These are phyloP conservation scores for Mycena chlorophos DNA, from an alignment of 768 basidiomycete genomes.

Conservation along the genomic window DNA sequence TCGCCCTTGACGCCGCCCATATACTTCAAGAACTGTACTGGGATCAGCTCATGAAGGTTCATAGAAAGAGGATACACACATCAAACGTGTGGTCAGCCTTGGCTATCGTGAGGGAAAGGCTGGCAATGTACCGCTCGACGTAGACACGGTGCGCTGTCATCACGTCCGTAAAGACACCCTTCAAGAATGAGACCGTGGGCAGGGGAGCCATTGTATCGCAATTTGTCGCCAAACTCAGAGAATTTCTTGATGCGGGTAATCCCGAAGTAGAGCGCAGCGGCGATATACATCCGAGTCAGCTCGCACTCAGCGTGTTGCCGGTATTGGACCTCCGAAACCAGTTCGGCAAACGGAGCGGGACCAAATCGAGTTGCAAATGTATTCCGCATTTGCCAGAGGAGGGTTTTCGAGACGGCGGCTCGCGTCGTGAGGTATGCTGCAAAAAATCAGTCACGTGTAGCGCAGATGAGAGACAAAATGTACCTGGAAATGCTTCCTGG, in stretches of 20 bases:
- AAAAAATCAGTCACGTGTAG: not conserved
- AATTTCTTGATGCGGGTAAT: not conserved
- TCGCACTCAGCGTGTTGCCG: not conserved
- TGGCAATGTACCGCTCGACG: not conserved
- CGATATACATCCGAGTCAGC: constrained; percentile 6
- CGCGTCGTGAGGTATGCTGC: constrained; percentile 5
- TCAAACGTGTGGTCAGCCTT: not conserved
- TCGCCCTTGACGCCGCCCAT: not conserved
- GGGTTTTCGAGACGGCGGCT: not conserved
- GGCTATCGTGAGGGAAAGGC: not conserved
- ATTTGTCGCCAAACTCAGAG: constrained; percentile 2
- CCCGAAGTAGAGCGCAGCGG: not conserved
- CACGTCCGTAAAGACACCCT: not conserved
- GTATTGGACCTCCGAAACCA: constrained; percentile 4
- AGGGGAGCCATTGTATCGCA: not conserved
- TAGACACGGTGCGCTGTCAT: not conserved
- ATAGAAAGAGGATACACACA: not conserved
- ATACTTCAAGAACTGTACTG: not conserved
- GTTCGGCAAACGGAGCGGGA: constrained; percentile 6
- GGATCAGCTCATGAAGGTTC: not conserved
- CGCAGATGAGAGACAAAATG: not conserved
- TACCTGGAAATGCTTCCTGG: constrained; percentile 11
- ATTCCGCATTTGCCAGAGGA: constrained; percentile 3
- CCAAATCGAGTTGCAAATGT: not conserved
- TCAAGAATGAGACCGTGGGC: not conserved